phyloP scores from a whole-genome alignment of 225 moss, liverwort and hornwort genomes.

The Takakia lepidozioides region DNA sequence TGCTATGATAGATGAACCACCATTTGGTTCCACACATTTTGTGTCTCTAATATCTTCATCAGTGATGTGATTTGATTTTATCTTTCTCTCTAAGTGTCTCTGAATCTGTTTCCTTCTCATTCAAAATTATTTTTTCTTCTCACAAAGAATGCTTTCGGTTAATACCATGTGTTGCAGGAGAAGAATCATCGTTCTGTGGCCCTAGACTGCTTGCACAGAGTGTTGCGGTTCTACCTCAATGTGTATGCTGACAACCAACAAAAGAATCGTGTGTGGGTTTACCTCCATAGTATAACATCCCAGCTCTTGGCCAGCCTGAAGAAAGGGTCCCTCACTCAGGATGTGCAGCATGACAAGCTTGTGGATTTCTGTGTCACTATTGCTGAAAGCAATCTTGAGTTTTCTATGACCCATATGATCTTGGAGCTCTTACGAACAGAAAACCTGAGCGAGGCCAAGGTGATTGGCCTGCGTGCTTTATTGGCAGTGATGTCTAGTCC shows the following conservation, averaged over 20 bases:
- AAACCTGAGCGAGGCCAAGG: conserved; percentile 93
- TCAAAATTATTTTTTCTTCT: no score
- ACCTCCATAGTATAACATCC: conserved; percentile 84
- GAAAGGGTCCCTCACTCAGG: conserved; percentile 93
- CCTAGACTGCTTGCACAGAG: conserved; percentile 97
- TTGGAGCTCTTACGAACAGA: conserved; percentile 89
- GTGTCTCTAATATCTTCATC: no score
- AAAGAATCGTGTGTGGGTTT: conserved; percentile 85
- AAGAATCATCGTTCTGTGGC: conserved; percentile 93
- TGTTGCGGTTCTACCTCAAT: conserved; percentile 95
- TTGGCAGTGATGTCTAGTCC: conserved; percentile 95
- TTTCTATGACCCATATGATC: conserved; percentile 99
- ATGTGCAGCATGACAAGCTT: conserved; percentile 96
- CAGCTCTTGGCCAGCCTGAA: conserved; percentile 85
- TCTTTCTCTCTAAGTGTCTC: no score
- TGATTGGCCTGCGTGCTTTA: conserved; percentile 95
- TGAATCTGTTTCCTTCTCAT: no score
- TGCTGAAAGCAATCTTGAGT: conserved; percentile 91
- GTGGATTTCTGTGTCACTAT: conserved; percentile 99
- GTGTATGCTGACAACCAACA: conserved; percentile 80
- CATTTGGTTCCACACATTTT: no score
- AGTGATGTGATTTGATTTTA: no score
- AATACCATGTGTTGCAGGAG: conserved; percentile 47
- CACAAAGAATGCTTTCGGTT: no score
- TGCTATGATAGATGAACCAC: no score